Evolutionary conservation across 2,329 filamentous ascomycete species (phyloP), one percentile per base, ranked within the genome.

Genomic region (Diaporthe sp.): DNA sequence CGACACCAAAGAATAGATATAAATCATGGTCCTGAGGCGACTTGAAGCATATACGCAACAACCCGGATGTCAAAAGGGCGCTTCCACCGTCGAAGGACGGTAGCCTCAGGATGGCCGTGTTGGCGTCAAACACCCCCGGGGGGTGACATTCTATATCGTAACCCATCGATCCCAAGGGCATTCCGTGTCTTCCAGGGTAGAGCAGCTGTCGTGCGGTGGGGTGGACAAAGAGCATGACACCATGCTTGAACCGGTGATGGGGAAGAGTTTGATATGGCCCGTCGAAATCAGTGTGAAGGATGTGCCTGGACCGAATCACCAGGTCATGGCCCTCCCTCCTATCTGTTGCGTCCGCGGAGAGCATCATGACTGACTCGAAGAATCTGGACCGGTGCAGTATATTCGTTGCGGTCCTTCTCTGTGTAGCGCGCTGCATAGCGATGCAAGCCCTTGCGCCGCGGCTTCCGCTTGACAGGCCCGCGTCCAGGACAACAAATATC

Each of bases 11-110:
- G 61, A 67, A 67, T 4, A 67, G 44, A 28, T 67, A 67, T 19
- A 67, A 15, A 28, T 51, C 44, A 17, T 17, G 61, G 28, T 67
- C 42, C 28, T 67, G 61, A 51, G 61, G 61, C 25, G 61, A 51
- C 28, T 51, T 67, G 44, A 67, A 67, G 25, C 28, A 67, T n/a
- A 67, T 67, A 22, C 61, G 61, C 28, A 67, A 51, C 3, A 67
- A 31, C 3, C 44, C 61, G 4, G 44, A 67, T 7, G 61, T 67
- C 12, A 67, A 6, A 25, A 25, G 44, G 42, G 61, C 28, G 19
- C 28, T n/a, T 22, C 28, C 19, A 5, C 44, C 44, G 22, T 67
- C 61, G 12, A 51, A 67, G 13, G 44, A 28, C 19, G 61, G 44
- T 12, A 67, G 44, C 37, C 61, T 67, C 19, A 67, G 28, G 19